Base-by-base conservation (phyloP, 768 basidiomycete species). In the Mrakia hoshinonis region DNA sequence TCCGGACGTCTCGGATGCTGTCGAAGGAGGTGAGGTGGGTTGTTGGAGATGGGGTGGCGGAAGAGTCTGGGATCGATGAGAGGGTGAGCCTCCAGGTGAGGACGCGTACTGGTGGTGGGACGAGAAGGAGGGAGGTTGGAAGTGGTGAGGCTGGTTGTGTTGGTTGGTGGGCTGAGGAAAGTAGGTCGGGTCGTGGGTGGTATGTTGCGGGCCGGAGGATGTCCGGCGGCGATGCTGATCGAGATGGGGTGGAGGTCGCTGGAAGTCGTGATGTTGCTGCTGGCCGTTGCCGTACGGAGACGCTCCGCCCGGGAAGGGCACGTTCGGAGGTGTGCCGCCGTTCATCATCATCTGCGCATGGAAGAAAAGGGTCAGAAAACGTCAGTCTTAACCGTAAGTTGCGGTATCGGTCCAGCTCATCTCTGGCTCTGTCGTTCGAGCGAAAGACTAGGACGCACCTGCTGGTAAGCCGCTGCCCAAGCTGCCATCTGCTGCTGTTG, bases 401-500 rank as follows among this genome's bases (percentile, higher is more conserved):
- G 48, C 29, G 36, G 4, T 7, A 38, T 20, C 3, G 29, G 7
- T 51, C 24, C 22, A 31, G 24, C 38, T 11, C 6, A 47, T 18
- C 18, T 47, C 18, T 26, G 12, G 5, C 31, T 34, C 18, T 15
- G 46, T 4, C 31, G 22, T 10, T 49, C 58, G 20, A 4, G n/a
- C 18, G 39, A 12, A 47, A 47, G 20, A 20, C 39, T n/a, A 38
- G 29, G 13, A 58, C 69, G 38, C 12, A 70, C 69, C 51, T 70
- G 69, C 43, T 68, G 68, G 36, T 63, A 70, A 18, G 51, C 69
- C 11, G 69, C 62, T 22, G 69, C 69, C 69, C 69, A 70, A 7
- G 60, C 69, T 31, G 69, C 69, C 10, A 70, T n/a, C n/a, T n/a
- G 63, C 20, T 70, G 69, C 51, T 70, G 69, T 46, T 70, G 69